Evolutionary conservation across 371 early-diverging fungal species (phyloP).

Genomic region (Mucor indicus): DNA sequence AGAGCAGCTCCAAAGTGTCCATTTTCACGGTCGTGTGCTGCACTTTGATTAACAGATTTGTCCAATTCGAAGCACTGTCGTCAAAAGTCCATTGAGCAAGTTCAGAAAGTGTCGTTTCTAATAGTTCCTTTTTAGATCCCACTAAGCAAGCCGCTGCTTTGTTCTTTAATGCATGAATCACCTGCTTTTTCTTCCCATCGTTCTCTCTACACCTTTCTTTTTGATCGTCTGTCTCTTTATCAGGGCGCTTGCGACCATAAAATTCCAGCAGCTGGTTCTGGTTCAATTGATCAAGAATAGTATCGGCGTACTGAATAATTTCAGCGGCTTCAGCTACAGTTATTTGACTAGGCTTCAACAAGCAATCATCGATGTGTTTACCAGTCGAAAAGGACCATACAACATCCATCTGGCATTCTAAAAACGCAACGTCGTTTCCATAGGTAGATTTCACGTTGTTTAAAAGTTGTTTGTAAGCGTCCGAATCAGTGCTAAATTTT

Average conservation of each 20-base stretch:
- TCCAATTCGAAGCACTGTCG: slow-evolving; percentile 12
- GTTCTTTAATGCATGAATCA: slow-evolving; percentile 60
- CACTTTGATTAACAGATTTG: slow-evolving; percentile 49
- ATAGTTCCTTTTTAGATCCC: slow-evolving; percentile 29
- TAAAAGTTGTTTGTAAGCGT: slow-evolving; percentile 57
- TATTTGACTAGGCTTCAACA: slow-evolving; percentile 28
- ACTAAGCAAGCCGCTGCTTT: slow-evolving; percentile 55
- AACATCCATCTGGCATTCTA: slow-evolving; percentile 59
- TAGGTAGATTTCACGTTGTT: slow-evolving; percentile 56
- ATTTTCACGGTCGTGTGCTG: slow-evolving; percentile 48
- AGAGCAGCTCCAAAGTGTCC: slow-evolving; percentile 64
- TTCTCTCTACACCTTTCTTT: slow-evolving; percentile 65
- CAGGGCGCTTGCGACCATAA: slow-evolving; percentile 61
- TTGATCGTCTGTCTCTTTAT: slow-evolving; percentile 49
- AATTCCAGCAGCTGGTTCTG: slow-evolving; percentile 58
- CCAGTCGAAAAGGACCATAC: slow-evolving; percentile 55
- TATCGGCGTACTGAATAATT: slow-evolving; percentile 52
- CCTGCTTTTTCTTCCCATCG: slow-evolving; percentile 65
- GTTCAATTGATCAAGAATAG: slow-evolving; percentile 55
- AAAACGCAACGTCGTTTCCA: slow-evolving; percentile 42
- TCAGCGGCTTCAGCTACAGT: slow-evolving; percentile 40
- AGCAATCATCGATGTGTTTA: slow-evolving; percentile 23
- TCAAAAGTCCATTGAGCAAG: slow-evolving; percentile 47
- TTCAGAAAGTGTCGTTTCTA: slow-evolving; percentile 35
- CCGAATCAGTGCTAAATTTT: slow-evolving; percentile 65